These are phyloP conservation scores for Metschnikowia orientalis DNA, from an alignment of 805 yeast species.

Conservation along the genomic window DNA sequence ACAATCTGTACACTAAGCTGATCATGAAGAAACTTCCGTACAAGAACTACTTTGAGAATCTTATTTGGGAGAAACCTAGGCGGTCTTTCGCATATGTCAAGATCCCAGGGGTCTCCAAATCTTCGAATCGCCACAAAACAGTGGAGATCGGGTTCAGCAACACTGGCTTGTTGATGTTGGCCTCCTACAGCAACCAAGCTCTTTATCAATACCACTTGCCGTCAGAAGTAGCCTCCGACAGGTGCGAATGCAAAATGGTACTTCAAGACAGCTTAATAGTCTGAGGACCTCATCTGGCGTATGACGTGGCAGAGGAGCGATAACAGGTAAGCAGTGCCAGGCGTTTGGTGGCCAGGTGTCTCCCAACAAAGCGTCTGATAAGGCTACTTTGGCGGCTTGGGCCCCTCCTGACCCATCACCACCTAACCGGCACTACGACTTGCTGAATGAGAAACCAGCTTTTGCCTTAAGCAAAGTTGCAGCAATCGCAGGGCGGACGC, in stretches of 20 bases:
- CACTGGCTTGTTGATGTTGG: constrained; percentile 31
- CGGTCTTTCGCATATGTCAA: constrained; percentile 40
- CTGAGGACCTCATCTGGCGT: no score
- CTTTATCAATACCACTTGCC: constrained; percentile 39
- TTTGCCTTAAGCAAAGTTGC: no score
- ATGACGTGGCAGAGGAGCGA: no score
- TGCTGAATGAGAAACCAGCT: no score
- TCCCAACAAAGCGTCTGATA: no score
- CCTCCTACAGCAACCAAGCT: constrained; percentile 34
- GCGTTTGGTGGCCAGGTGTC: no score
- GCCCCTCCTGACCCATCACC: no score
- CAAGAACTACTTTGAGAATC: constrained; percentile 36
- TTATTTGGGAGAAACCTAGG: constrained; percentile 40
- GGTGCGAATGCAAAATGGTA: constrained; percentile 31
- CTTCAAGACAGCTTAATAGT: constrained; percentile 22
- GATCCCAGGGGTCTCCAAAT: constrained; percentile 24
- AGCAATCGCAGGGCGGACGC: no score
- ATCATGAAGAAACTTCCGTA: constrained; percentile 38
- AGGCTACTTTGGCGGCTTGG: no score
- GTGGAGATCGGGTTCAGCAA: constrained; percentile 37
- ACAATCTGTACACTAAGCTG: constrained; percentile 35
- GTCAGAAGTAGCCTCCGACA: constrained; percentile 17
- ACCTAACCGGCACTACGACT: no score
- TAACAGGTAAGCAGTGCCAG: no score
- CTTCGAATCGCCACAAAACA: constrained; percentile 11